phyloP scores from a whole-genome alignment of 2,329 filamentous ascomycete genomes.

The Geosmithia flava region DNA sequence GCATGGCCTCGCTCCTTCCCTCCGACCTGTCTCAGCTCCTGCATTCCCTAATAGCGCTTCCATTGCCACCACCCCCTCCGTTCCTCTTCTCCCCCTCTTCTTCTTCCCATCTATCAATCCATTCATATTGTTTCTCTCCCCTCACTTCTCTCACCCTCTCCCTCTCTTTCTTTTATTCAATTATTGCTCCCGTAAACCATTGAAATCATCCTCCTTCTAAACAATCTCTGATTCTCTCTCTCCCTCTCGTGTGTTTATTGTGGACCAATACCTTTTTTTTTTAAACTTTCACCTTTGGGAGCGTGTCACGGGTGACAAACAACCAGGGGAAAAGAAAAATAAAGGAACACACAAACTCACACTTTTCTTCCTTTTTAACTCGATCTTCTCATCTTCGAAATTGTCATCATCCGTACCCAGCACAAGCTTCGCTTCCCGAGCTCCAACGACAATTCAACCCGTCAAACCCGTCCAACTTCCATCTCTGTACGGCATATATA shows the following conservation, averaged over 20 bases:
- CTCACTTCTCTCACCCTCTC: neutral
- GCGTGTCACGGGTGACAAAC: neutral
- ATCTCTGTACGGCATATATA: too few species aligned
- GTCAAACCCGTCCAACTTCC: too few species aligned
- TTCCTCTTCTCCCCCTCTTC: neutral
- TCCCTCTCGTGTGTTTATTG: neutral
- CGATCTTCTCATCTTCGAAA: too few species aligned
- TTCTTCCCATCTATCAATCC: neutral
- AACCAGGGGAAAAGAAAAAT: too few species aligned
- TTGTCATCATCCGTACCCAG: too few species aligned
- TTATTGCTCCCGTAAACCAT: neutral
- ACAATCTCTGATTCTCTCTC: neutral
- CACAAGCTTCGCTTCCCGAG: too few species aligned
- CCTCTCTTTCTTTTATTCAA: neutral
- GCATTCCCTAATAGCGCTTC: neutral
- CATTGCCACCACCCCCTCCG: neutral
- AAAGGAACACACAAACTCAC: too few species aligned
- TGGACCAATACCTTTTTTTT: neutral
- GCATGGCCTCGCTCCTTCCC: neutral
- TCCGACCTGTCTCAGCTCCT: slow-evolving; percentile 1
- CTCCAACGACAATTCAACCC: too few species aligned
- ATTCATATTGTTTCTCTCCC: neutral
- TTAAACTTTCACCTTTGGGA: neutral
- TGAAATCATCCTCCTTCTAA: neutral
- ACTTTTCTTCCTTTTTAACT: too few species aligned